Evolutionary conservation across 2,329 filamentous ascomycete genomes (phyloP).

Genomic region (Geosmithia putterillii): DNA sequence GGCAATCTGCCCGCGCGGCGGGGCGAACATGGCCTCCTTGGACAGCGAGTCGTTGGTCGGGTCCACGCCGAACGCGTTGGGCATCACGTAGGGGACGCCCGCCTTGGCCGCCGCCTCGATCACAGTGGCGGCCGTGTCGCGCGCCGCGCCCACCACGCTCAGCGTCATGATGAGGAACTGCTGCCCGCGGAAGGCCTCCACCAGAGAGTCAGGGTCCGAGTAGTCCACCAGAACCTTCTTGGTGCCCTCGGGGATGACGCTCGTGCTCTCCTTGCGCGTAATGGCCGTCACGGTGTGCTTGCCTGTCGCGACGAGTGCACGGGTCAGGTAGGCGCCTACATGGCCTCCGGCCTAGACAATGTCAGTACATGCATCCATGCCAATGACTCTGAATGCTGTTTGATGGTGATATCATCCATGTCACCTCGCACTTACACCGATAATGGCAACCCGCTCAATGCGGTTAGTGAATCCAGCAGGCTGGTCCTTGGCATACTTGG

Average conservation of each 20-base stretch:
- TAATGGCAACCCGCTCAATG: conserved; percentile 2
- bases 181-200: conserved; percentile 36
- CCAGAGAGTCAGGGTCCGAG: conserved; percentile 24
- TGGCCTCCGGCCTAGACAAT: conserved; percentile 25
- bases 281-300: conserved; percentile 40
- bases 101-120: conserved; percentile 36
- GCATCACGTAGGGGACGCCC: conserved; percentile 37
- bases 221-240: conserved; percentile 28
- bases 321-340: conserved; percentile 23
- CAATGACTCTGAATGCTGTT: too few relatives aligned
- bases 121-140: conserved; percentile 29
- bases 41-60: not conserved
- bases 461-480: not conserved
- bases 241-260: conserved; percentile 29
- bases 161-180: conserved; percentile 42
- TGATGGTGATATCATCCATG: not conserved
- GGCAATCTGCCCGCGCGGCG: conserved; percentile 5
- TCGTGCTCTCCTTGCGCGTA: conserved; percentile 27
- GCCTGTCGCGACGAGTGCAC: conserved; percentile 29
- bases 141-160: conserved; percentile 13
- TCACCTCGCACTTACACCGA: conserved; percentile 1
- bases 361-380: not conserved
- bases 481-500: conserved; percentile 2
- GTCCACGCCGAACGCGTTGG: conserved; percentile 28
- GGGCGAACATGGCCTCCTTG: not conserved